Conservation (phyloP, 2,329 filamentous ascomycete species). For the Neonectria sp. region DNA sequence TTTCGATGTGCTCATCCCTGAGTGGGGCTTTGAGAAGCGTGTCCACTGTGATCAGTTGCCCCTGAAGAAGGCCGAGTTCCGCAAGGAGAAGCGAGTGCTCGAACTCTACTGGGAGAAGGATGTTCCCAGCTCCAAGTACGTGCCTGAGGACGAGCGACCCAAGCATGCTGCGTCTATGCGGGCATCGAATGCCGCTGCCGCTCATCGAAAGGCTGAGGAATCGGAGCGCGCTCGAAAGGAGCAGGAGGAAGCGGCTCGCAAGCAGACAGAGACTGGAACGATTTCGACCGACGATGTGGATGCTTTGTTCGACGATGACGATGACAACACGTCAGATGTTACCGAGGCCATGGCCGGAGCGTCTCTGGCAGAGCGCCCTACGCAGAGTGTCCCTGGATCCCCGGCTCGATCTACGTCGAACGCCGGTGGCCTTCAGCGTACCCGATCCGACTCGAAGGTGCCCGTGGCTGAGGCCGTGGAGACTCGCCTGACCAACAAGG, state of each 20-base stretch:
- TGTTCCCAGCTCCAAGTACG: conserved; percentile 93
- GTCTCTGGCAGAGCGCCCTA: conserved; percentile 89
- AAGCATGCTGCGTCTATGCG: conserved; percentile 84
- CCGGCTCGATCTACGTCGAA: conserved; percentile 82
- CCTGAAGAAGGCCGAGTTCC: conserved; percentile 98
- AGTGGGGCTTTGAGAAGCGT: conserved; percentile 99
- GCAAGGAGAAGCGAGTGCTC: conserved; percentile 94
- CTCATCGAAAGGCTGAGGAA: conserved; percentile 85
- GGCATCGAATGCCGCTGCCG: conserved; percentile 81
- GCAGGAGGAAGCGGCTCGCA: conserved; percentile 90
- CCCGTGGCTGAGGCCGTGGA: conserved; percentile 82
- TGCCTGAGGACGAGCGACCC: conserved; percentile 96
- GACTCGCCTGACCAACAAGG: conserved; percentile 88
- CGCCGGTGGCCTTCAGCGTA: conserved; percentile 82
- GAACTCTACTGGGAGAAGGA: conserved; percentile 99
- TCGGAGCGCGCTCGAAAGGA: conserved; percentile 87
- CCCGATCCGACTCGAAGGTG: conserved; percentile 94
- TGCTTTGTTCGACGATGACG: conserved; percentile 95
- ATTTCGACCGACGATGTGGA: conserved; percentile 95
- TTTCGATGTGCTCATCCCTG: conserved; percentile 97
- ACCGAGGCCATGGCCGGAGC: conserved; percentile 94
- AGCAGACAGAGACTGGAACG: conserved; percentile 94
- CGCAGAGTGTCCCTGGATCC: conserved; percentile 95
- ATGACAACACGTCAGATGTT: conserved; percentile 88
- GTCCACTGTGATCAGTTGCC: conserved; percentile 99